Evolutionary conservation across 257 asterid genomes (phyloP).

Genomic region (Solanum microdontum): DNA sequence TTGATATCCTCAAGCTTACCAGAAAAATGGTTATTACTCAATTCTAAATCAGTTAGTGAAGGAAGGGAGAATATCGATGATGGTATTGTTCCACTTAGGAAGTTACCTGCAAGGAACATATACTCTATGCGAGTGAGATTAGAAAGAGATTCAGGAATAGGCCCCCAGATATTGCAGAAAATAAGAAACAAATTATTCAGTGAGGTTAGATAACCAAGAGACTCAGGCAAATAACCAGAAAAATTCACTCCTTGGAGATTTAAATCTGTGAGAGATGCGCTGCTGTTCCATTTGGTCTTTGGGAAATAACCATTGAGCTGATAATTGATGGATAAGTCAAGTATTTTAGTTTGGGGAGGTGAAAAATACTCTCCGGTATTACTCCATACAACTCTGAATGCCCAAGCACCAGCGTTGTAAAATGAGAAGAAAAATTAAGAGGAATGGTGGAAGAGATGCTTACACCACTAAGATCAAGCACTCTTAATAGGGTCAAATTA

Average conservation of each 20-base stretch:
- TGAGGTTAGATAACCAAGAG: not conserved
- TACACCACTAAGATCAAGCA: not conserved
- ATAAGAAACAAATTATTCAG: not conserved
- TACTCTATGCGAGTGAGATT: not conserved
- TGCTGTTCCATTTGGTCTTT: not conserved
- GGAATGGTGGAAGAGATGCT: not conserved
- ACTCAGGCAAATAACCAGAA: not conserved
- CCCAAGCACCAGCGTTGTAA: not conserved
- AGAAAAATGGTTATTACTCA: not conserved
- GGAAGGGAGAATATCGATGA: not conserved
- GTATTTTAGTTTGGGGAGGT: not conserved
- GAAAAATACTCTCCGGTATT: not conserved
- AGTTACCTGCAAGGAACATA: not conserved
- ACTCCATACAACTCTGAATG: too few species aligned
- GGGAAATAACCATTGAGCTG: constrained; percentile 3
- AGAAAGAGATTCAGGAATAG: not conserved
- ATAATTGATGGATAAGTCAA: not conserved
- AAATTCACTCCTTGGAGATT: not conserved
- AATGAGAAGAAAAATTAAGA: not conserved
- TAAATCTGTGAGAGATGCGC: not conserved
- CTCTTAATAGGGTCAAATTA: not conserved
- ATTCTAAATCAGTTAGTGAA: not conserved
- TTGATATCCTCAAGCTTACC: not conserved
- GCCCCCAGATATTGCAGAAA: not conserved
- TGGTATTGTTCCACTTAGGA: not conserved